Evolutionary conservation across 768 basidiomycete genomes (phyloP).

Genomic region (Pleurotus salmoneostramineus): DNA sequence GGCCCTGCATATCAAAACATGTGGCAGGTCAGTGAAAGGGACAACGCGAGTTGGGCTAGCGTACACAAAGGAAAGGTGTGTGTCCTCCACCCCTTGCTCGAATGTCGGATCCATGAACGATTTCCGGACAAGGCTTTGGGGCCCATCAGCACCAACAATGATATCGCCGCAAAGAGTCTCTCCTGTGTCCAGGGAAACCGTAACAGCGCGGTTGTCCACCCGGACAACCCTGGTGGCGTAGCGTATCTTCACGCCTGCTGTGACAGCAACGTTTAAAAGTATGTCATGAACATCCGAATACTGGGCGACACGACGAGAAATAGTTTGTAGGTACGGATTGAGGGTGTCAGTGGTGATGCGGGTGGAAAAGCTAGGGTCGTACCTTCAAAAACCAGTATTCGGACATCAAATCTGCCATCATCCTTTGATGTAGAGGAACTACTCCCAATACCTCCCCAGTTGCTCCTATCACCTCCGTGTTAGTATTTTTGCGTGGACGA

Average conservation of each 20-base stretch:
- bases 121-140: conserved; percentile 31
- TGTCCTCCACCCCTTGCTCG: conserved; percentile 19
- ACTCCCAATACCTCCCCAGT: conserved; percentile 39
- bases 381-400: conserved; percentile 27
- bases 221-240: conserved; percentile 32
- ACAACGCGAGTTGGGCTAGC: background rate
- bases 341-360: background rate
- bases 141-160: conserved; percentile 63
- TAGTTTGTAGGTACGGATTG: too few relatives aligned
- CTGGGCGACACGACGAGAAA: conserved; percentile 12
- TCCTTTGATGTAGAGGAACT: conserved; percentile 42
- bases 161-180: conserved; percentile 44
- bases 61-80: conserved; percentile 22
- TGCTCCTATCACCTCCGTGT: conserved; percentile 25
- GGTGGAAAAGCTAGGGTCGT: conserved; percentile 8
- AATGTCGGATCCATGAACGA: conserved; percentile 18
- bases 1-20: conserved; percentile 10
- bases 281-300: conserved; percentile 49
- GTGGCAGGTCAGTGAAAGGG: background rate
- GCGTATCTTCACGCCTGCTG: conserved; percentile 45
- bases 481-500: background rate
- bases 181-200: conserved; percentile 37
- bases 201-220: conserved; percentile 25
- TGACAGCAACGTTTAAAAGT: conserved; percentile 40
- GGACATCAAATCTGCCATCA: conserved; percentile 36